Conservation (phyloP, 164 flowering plant genomes). For the Piper longum region DNA sequence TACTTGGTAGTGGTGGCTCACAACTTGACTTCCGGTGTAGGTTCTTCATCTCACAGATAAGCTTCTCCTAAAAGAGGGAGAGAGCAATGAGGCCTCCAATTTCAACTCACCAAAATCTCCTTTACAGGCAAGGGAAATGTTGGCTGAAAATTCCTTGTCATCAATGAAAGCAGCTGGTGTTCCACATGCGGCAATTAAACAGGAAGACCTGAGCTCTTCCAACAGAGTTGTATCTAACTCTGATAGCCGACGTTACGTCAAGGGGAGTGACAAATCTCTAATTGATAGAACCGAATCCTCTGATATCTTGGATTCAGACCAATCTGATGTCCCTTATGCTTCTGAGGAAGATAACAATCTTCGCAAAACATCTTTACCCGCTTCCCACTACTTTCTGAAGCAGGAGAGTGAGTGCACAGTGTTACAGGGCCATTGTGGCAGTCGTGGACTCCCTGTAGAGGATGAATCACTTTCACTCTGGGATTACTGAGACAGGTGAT, state of each 20-base stretch:
- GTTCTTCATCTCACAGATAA: slow-evolving; percentile 34
- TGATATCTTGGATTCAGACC: slow-evolving; percentile 30
- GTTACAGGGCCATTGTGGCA: slow-evolving; percentile 26
- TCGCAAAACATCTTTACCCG: slow-evolving; percentile 21
- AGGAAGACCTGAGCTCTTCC: slow-evolving; percentile 37
- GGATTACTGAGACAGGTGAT: slow-evolving; percentile 27
- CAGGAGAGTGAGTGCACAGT: slow-evolving; percentile 25
- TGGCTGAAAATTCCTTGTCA: slow-evolving; percentile 13
- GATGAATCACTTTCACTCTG: slow-evolving; percentile 58
- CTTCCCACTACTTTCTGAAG: slow-evolving; percentile 31
- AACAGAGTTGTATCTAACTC: slow-evolving; percentile 49
- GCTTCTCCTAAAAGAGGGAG: slow-evolving; percentile 26
- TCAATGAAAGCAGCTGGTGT: slow-evolving; percentile 19
- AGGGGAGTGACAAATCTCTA: slow-evolving; percentile 25
- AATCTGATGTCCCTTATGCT: slow-evolving; percentile 30
- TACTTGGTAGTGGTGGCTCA: too few relatives aligned
- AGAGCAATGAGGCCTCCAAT: slow-evolving; percentile 15
- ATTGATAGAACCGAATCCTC: slow-evolving; percentile 43
- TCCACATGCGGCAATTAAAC: slow-evolving; percentile 23
- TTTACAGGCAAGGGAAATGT: slow-evolving; percentile 13
- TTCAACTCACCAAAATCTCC: slow-evolving; percentile 8
- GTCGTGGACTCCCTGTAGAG: slow-evolving; percentile 34
- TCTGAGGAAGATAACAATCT: slow-evolving; percentile 37
- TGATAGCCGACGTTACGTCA: slow-evolving; percentile 40
- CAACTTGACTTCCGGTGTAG: slow-evolving; percentile 10